Base-by-base conservation (phyloP, 208 protist species). In the Hexamita inflata region DNA sequence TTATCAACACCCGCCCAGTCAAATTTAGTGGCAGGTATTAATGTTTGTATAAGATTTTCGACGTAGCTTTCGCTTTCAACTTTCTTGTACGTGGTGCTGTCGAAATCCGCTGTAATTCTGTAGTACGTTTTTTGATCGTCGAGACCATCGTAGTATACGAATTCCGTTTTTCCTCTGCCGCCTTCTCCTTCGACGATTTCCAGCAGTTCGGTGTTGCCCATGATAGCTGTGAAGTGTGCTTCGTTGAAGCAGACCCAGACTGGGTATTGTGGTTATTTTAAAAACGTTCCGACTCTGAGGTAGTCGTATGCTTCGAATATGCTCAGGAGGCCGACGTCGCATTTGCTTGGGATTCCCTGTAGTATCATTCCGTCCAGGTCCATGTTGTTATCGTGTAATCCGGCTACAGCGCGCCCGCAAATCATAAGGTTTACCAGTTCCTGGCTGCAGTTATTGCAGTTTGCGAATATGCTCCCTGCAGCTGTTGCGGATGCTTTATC, bases 201-300 rank as follows among this genome's bases (percentile, higher is more conserved):
- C 11, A 19, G 4, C 19, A 24, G 4, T 19, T 19, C 4, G 11
- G 4, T 53, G 11, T 53, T 24, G 19, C 45, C 4, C 4, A 62
- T 13, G 26, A 62, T 7, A 35, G 29, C 59, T 62, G 59, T 62
- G 26, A 32, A 62, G 26, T 62, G 59, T n/a, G 59, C 59, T 35
- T 62, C 59, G 30, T 62, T 62, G 26, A 62, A 62, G 59, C 59
- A 62, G 13, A 62, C 59, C 59, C 59, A 62, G 26, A 62, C 26
- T 2, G 59, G 59, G 30, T 13, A 62, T n/a, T n/a, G 4, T 2
- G 29, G 13, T 2, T 28, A 4, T 35, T 62, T 62, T 7, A 62
- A 28, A 28, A 13, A 30, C 29, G 4, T n/a, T 62, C 29, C 59
- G 30, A 62, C 30, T n/a, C 9, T 62, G 11, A 38, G 26, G 59